These are phyloP conservation scores for Diaporthe helianthi DNA, from an alignment of 2,329 filamentous ascomycete species.

Conservation along the genomic window DNA sequence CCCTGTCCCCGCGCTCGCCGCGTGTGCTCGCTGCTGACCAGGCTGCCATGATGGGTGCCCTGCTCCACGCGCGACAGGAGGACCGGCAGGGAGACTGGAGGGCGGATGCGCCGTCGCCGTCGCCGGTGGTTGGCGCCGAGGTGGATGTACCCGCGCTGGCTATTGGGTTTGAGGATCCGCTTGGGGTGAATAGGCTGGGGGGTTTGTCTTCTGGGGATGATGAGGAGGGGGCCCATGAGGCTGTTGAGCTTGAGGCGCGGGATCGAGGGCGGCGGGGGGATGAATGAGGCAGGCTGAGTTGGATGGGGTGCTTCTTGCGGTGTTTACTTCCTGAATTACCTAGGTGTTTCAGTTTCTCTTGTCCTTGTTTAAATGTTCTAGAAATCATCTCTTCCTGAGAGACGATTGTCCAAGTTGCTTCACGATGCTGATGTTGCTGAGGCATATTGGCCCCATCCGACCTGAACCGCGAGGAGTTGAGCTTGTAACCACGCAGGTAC, in stretches of 20 bases:
- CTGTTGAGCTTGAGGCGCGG: background rate
- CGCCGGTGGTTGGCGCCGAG: background rate
- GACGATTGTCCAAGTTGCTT: background rate
- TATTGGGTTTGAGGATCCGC: constrained; percentile 24
- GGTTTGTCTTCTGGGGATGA: background rate
- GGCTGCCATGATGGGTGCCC: constrained; percentile 13
- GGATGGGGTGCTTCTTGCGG: background rate
- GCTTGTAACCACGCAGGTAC: too few species aligned
- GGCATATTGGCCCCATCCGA: background rate
- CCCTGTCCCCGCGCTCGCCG: constrained; percentile 26
- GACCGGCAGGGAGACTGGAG: background rate
- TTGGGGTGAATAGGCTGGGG: constrained; percentile 13
- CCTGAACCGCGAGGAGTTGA: background rate
- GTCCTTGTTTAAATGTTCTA: background rate
- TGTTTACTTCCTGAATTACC: background rate
- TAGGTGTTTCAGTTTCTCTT: background rate
- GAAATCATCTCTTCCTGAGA: background rate
- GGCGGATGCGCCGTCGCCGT: background rate
- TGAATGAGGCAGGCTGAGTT: background rate
- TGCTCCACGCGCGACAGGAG: background rate
- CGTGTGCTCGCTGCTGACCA: constrained; percentile 8
- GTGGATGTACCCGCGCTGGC: background rate
- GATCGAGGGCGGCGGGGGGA: background rate
- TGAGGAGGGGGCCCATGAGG: background rate
- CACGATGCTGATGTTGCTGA: background rate